Evolutionary conservation across 495 filamentous ascomycete species (phyloP).

Genomic region (Massariosphaeria phaeospora): DNA sequence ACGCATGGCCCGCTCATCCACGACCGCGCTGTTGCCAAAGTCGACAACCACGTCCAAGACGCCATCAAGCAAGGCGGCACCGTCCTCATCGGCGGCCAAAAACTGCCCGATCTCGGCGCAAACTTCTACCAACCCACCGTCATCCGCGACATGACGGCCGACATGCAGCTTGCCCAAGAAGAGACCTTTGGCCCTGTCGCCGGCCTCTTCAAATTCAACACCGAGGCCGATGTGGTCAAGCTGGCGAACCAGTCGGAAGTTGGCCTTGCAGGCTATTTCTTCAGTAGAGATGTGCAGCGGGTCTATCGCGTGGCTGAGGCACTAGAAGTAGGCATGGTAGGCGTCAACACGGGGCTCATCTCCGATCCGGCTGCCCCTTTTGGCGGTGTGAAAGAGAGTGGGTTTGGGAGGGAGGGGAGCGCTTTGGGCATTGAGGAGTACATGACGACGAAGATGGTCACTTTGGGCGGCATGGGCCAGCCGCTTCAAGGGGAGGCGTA

Average conservation of each 20-base stretch:
- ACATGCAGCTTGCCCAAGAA: slow-evolving; percentile 50
- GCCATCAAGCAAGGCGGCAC: slow-evolving; percentile 41
- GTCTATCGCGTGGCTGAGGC: slow-evolving; percentile 48
- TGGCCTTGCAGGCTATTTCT: slow-evolving; percentile 50
- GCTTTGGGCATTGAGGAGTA: slow-evolving; percentile 91
- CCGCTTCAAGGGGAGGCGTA: slow-evolving; percentile 31
- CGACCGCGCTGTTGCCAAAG: slow-evolving; percentile 42
- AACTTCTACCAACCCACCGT: slow-evolving; percentile 54
- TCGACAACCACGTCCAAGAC: slow-evolving; percentile 40
- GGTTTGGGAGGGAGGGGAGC: slow-evolving; percentile 88
- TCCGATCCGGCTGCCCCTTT: slow-evolving; percentile 53
- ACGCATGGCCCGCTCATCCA: slow-evolving; percentile 46
- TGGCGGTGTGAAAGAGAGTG: slow-evolving; percentile 89
- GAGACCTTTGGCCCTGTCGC: slow-evolving; percentile 58
- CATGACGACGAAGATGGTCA: slow-evolving; percentile 79
- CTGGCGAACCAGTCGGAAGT: slow-evolving; percentile 48
- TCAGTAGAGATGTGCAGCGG: slow-evolving; percentile 46
- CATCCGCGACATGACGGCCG: slow-evolving; percentile 43
- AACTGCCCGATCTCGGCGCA: slow-evolving; percentile 38
- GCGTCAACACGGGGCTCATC: slow-evolving; percentile 47
- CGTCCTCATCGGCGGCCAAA: slow-evolving; percentile 44
- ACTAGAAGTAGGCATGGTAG: slow-evolving; percentile 52
- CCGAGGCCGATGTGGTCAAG: slow-evolving; percentile 49
- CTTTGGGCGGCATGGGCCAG: slow-evolving; percentile 49
- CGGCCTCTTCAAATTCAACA: slow-evolving; percentile 48